These are phyloP conservation scores for Hypoxylon intermedium DNA, from an alignment of 495 filamentous ascomycete species.

Conservation along the genomic window DNA sequence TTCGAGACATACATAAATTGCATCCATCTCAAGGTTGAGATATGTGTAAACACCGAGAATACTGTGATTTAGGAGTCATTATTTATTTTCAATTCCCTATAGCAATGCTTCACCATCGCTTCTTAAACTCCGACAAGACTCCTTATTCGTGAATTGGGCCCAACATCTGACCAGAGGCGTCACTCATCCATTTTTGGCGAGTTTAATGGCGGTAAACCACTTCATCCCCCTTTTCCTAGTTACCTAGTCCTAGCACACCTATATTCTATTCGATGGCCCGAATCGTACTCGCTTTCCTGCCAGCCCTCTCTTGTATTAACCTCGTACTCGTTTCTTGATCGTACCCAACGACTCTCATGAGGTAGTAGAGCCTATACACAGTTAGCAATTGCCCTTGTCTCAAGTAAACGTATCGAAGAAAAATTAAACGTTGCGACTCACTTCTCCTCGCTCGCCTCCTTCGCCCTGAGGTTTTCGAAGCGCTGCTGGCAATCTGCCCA, in stretches of 20 bases:
- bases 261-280: constrained; percentile 35
- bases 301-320: constrained; percentile 46
- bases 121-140: constrained; percentile 14
- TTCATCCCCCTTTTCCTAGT: not conserved
- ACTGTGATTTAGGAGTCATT: constrained; percentile 8
- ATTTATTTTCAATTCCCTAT: constrained; percentile 32
- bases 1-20: too few relatives aligned
- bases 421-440: constrained; percentile 37
- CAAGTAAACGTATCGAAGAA: not conserved
- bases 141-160: constrained; percentile 22
- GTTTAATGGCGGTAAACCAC: constrained; percentile 6
- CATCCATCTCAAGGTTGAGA: not conserved
- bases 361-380: constrained; percentile 49
- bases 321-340: constrained; percentile 49
- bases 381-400: constrained; percentile 31
- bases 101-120: constrained; percentile 25
- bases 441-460: constrained; percentile 65
- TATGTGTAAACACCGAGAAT: not conserved
- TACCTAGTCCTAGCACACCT: not conserved
- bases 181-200: constrained; percentile 12
- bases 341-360: constrained; percentile 55
- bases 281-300: constrained; percentile 42
- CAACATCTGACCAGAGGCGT: constrained; percentile 26
- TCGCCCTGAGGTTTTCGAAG: constrained; percentile 73
- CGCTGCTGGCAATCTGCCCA: constrained; percentile 75